Percentiles rank a stretch among this genome's conserved stretches.
Conservation (phyloP, 1,284 basidiomycete genomes). For the Polyporus tsugae region DNA sequence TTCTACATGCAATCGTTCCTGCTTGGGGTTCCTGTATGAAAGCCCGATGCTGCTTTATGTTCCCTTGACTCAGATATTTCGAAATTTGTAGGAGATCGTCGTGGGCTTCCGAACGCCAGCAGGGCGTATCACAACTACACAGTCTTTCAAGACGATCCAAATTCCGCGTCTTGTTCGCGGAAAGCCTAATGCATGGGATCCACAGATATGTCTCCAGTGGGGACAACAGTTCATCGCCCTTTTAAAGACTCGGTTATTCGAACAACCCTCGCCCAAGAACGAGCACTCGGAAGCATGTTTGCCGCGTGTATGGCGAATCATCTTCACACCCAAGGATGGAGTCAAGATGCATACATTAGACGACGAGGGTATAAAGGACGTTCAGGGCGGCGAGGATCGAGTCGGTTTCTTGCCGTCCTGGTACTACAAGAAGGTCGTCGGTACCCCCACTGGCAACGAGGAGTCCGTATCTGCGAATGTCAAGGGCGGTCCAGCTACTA, state of each 20-base stretch:
- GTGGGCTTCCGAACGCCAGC: constrained; percentile 91
- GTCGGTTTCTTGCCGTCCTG: constrained; percentile 77
- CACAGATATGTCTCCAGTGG: constrained; percentile 79
- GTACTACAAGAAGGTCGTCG: constrained; percentile 53
- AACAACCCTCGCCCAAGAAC: constrained; percentile 30
- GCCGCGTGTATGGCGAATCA: constrained; percentile 69
- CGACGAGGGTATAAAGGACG: constrained; percentile 59
- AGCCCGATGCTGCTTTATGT: not conserved
- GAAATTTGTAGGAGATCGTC: constrained; percentile 71
- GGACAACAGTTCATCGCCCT: constrained; percentile 72
- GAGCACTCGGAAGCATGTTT: not conserved
- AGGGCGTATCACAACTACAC: constrained; percentile 69
- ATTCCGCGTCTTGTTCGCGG: constrained; percentile 80
- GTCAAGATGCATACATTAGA: constrained; percentile 55
- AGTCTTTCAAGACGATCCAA: constrained; percentile 76
- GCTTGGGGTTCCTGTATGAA: constrained; percentile 85
- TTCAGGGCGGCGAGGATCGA: constrained; percentile 69
- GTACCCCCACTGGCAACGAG: not conserved
- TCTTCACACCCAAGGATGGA: constrained; percentile 64
- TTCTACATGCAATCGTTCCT: constrained; percentile 97
- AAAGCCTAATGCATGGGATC: constrained; percentile 82
- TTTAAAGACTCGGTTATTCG: constrained; percentile 26
- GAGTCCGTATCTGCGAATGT: too few relatives aligned
- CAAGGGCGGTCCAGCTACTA: not conserved
- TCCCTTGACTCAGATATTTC: constrained; percentile 1